Conservation (phyloP, 495 filamentous ascomycete genomes). For the Pseudomonodictys pantanalensis region DNA sequence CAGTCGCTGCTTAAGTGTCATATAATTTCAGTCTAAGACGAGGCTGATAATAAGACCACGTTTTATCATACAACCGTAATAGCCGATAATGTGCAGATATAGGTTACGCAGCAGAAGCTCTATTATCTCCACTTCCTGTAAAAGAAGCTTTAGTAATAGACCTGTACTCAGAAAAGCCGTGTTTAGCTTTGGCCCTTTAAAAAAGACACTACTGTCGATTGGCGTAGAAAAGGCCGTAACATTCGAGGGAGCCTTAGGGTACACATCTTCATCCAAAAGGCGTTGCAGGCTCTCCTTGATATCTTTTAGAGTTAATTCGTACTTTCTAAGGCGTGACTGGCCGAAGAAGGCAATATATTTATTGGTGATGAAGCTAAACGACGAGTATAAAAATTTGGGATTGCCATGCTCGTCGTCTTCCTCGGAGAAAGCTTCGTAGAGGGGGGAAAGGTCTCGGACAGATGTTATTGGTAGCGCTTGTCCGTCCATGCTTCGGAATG, state of each 20-base stretch:
- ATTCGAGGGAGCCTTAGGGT: constrained; percentile 2
- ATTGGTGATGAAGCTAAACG: constrained; percentile 14
- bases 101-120: constrained; percentile 20
- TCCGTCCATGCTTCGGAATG: background rate
- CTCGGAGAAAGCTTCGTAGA: constrained; percentile 16
- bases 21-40: constrained; percentile 17
- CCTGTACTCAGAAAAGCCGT: constrained; percentile 8
- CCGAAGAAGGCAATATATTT: constrained; percentile 11
- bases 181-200: constrained; percentile 14
- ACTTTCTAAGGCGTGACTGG: constrained; percentile 16
- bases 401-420: constrained; percentile 19
- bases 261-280: constrained; percentile 10
- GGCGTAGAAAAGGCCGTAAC: constrained; percentile 5
- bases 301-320: constrained; percentile 8
- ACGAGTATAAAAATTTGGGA: constrained; percentile 15
- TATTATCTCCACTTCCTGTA: constrained; percentile 24
- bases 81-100: constrained; percentile 25
- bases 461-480: constrained; percentile 2
- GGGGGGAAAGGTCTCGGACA: constrained; percentile 7
- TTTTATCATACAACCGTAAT: constrained; percentile 25
- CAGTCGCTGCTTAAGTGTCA: constrained; percentile 17
- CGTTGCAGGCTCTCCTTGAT: constrained; percentile 10
- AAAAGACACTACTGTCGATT: constrained; percentile 14
- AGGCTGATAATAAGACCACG: constrained; percentile 25
- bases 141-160: constrained; percentile 17